A percentile compares a stretch with the other conserved stretches of the same genome.
These are phyloP conservation scores for Gossypium raimondii DNA, from an alignment of 345 rosid species.

Conservation along the genomic window DNA sequence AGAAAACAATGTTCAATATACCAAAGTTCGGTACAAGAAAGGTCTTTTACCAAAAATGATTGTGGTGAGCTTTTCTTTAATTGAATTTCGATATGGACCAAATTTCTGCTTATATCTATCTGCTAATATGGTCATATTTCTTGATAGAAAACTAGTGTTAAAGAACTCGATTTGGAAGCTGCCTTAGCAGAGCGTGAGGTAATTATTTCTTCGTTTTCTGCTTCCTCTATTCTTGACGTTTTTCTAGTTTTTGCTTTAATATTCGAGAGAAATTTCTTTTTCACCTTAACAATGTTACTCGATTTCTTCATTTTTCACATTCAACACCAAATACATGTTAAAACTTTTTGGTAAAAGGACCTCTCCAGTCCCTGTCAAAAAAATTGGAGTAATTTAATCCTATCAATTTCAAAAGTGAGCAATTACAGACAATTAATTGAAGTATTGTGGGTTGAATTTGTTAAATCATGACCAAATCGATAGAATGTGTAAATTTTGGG, in stretches of 20 bases:
- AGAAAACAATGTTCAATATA: conserved; percentile 50
- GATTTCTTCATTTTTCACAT: not conserved
- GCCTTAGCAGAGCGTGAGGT: conserved; percentile 90
- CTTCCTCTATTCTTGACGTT: not conserved
- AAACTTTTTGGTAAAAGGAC: too few relatives aligned
- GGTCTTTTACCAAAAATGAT: conserved; percentile 53
- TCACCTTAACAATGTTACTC: not conserved
- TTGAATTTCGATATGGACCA: not conserved
- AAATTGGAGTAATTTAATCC: too few relatives aligned
- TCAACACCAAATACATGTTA: too few relatives aligned
- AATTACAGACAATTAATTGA: too few relatives aligned
- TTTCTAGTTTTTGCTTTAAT: not conserved
- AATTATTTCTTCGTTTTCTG: conserved; percentile 18
- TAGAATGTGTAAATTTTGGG: too few relatives aligned
- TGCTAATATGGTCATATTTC: conserved; percentile 21
- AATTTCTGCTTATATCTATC: conserved; percentile 8
- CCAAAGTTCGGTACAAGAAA: conserved; percentile 61
- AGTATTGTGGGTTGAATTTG: too few relatives aligned
- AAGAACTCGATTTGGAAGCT: conserved; percentile 88
- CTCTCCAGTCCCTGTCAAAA: too few relatives aligned
- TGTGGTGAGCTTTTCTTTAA: conserved; percentile 44
- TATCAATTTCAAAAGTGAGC: too few relatives aligned
- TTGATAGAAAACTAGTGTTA: conserved; percentile 80
- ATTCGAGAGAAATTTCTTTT: not conserved
- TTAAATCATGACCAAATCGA: too few relatives aligned